Evolutionary conservation across 2,329 filamentous ascomycete species (phyloP).

Genomic region (Scytalidium sp.): DNA sequence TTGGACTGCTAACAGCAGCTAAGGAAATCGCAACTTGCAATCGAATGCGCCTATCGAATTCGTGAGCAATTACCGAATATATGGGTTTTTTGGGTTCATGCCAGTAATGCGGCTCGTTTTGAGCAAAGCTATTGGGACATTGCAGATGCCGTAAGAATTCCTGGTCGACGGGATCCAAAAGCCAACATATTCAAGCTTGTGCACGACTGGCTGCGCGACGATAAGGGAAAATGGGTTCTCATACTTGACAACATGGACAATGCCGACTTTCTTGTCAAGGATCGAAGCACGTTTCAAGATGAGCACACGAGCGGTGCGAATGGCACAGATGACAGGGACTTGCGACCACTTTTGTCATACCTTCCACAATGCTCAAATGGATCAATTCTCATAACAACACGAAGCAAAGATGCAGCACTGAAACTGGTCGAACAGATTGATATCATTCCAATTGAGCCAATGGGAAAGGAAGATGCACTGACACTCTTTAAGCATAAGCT

Average conservation of each 20-base stretch:
- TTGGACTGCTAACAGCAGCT: slow-evolving; percentile 9
- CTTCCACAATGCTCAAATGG: slow-evolving; percentile 4
- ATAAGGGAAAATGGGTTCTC: slow-evolving; percentile 26
- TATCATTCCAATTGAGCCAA: too few relatives aligned
- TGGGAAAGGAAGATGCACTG: not conserved
- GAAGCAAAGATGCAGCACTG: slow-evolving; percentile 1
- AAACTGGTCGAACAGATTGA: not conserved
- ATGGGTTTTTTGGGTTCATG: slow-evolving; percentile 36
- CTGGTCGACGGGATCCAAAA: slow-evolving; percentile 22
- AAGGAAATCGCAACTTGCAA: slow-evolving; percentile 34
- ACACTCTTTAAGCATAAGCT: not conserved
- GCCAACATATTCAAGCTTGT: slow-evolving; percentile 27
- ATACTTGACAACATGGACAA: slow-evolving; percentile 34
- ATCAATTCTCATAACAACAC: slow-evolving; percentile 6
- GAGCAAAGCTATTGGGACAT: slow-evolving; percentile 28
- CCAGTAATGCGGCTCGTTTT: slow-evolving; percentile 26
- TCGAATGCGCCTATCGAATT: slow-evolving; percentile 32
- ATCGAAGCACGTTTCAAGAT: slow-evolving; percentile 7
- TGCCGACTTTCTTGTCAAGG: slow-evolving; percentile 10
- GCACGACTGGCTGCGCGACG: slow-evolving; percentile 18
- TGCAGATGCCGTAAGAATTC: slow-evolving; percentile 24
- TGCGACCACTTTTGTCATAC: not conserved
- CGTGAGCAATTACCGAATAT: slow-evolving; percentile 21
- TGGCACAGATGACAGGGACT: slow-evolving; percentile 6
- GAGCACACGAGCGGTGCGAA: slow-evolving; percentile 9